phyloP scores from a whole-genome alignment of 805 yeast genomes.

The Pichia scutulata region DNA sequence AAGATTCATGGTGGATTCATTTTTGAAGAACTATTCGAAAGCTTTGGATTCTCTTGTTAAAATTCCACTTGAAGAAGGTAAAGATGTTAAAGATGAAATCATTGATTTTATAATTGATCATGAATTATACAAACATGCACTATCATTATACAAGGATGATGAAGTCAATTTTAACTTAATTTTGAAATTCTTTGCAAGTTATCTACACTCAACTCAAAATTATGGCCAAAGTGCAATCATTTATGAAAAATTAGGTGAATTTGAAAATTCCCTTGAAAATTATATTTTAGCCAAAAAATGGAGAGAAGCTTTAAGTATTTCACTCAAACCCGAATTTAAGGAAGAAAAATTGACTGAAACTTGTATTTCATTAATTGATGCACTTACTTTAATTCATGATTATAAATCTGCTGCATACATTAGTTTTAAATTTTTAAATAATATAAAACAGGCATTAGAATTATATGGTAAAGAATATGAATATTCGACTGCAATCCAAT shows the following conservation, averaged over 20 bases:
- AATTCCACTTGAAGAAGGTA: conserved; percentile 31
- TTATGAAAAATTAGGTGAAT: conserved; percentile 59
- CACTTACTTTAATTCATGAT: conserved; percentile 59
- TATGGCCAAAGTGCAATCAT: conserved; percentile 73
- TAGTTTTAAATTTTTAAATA: conserved; percentile 51
- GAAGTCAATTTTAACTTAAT: conserved; percentile 45
- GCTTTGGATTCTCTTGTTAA: conserved; percentile 63
- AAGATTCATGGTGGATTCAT: conserved; percentile 71
- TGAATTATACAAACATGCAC: conserved; percentile 60
- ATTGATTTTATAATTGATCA: conserved; percentile 63
- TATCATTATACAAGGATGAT: conserved; percentile 54
- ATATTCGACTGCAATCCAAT: conserved; percentile 69
- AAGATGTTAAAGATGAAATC: conserved; percentile 45
- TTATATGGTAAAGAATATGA: conserved; percentile 67
- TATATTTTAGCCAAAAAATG: conserved; percentile 68
- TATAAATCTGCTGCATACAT: conserved; percentile 79
- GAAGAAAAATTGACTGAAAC: conserved; percentile 33
- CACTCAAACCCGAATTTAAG: conserved; percentile 34
- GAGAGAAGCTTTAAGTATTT: conserved; percentile 73
- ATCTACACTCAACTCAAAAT: conserved; percentile 46
- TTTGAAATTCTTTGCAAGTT: conserved; percentile 53
- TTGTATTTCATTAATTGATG: conserved; percentile 52
- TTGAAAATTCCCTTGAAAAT: conserved; percentile 57
- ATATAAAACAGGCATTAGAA: conserved; percentile 54
- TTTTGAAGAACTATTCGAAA: conserved; percentile 55